Conservation (phyloP, 768 basidiomycete genomes). For the Leucocoprinus leucothites region DNA sequence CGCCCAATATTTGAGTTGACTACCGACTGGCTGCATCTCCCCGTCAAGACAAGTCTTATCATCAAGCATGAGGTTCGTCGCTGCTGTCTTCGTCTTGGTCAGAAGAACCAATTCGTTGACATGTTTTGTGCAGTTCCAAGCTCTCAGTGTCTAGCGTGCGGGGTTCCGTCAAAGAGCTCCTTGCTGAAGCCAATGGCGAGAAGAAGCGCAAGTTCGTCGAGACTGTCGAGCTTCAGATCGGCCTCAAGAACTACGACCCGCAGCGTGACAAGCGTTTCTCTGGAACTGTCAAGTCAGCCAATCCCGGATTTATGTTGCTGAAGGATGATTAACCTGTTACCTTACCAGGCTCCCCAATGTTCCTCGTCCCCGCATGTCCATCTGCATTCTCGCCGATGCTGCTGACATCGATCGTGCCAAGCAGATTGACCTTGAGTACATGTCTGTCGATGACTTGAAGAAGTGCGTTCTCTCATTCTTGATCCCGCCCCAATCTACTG, state of each 20-base stretch:
- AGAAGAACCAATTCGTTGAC: background rate
- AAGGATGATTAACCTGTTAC: conserved; percentile 7
- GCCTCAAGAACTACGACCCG: conserved; percentile 98
- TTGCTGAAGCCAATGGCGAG: conserved; percentile 80
- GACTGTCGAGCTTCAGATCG: conserved; percentile 95
- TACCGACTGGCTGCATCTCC: background rate
- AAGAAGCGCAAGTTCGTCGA: conserved; percentile 93
- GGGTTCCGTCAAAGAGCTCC: conserved; percentile 90
- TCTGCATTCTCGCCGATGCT: conserved; percentile 99
- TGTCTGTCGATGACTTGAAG: conserved; percentile 99
- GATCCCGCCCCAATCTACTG: background rate
- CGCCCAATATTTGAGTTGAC: background rate
- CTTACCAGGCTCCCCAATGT: conserved; percentile 86
- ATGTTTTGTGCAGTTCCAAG: conserved; percentile 50
- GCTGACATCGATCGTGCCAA: conserved; percentile 98
- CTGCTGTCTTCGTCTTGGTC: background rate
- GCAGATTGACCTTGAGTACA: conserved; percentile 97
- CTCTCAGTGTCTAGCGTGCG: conserved; percentile 99
- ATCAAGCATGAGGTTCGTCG: conserved; percentile 25
- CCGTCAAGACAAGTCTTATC: conserved; percentile 22
- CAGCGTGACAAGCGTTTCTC: conserved; percentile 99
- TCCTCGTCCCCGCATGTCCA: conserved; percentile 97
- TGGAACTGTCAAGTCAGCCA: conserved; percentile 87
- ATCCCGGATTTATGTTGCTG: background rate
- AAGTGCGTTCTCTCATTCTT: conserved; percentile 55